Evolutionary conservation across 2,329 filamentous ascomycete species (phyloP), one percentile per base, ranked within the genome.

Genomic region (Cladosporium oxysporum): DNA sequence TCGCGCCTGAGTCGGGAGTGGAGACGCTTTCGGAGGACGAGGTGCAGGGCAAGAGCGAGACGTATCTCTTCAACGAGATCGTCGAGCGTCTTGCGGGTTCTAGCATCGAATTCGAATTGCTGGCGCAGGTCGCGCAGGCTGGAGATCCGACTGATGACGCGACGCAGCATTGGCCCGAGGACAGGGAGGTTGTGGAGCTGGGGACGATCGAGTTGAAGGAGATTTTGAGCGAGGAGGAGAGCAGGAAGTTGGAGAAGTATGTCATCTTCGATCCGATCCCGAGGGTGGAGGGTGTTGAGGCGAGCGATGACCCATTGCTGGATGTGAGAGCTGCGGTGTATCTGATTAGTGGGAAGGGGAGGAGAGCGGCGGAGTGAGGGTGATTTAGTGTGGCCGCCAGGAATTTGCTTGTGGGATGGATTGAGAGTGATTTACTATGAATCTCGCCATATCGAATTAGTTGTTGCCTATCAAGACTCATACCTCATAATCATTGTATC

Each of bases 191-290:
- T 23, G 82, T 86, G 4, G 81, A 84, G 68, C 71, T 88, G 64
- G 85, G 85, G 0, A 79, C 71, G 1, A 71, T 87, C 8, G 79
- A 71, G 65, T 64, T 87, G 11, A 78, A 83, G 26, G 71, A 73
- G 28, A 66, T 81, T 11, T n/a, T 69, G 14, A 64, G 58, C 31
- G 52, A 68, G 58, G 65, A 66, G 12, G 55, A 65, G 65, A 69
- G 55, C n/a, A 65, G 55, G 52, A 50, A 67, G 57, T 58, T 64
- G 18, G 81, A 84, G 76, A 83, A 86, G 76, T 75, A 77, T 35
- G 77, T 84, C 49, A 87, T 88, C 68, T 87, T 85, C 68, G 85
- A 88, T 76, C 85, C 85, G 1, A 80, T 87, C 59, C 85, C 85
- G 5, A 77, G 85, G 62, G 80, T 87, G 1, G 75, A 83, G 23